Base-by-base conservation (phyloP, 306 rosid genomes). In the Casuarina equisetifolia region DNA sequence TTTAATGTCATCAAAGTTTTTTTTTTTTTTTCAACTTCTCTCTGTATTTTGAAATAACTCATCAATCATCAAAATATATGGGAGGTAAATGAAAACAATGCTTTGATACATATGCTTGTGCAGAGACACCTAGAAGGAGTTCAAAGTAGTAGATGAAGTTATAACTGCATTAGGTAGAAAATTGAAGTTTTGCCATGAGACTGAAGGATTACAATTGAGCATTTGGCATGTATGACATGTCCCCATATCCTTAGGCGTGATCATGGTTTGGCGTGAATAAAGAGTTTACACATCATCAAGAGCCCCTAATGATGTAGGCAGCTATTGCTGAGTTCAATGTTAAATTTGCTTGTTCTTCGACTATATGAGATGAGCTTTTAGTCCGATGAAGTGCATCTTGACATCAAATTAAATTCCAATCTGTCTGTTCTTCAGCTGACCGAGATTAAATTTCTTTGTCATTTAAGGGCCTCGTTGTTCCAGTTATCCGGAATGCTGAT, bases 391-490 rank as follows among this genome's bases (percentile, higher is more conserved):
- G 6, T 62, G 39, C 69, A 12, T 17, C 4, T 42, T 66, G 32
- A 17, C 71, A 66, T 42, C 3, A 38, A 66, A 66, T 66, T 6
- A 39, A 17, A 40, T 42, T 7, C 42, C 50, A 3, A n/a, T 9
- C 8, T 58, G 1, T 44, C 48, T 44, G 48, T 44, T 46, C 11
- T 78, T 61, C 58, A 69, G 32, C 82, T 74, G 44, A 75, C 59
- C 17, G 36, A 4, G 10, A 32, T 48, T 17, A 39, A 70, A 45
- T 39, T 48, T 6, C 50, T 43, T 36, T 74, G 51, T 57, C 9
- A 52, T 81, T 77, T 42, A 38, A 87, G 86, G 90, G 88, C 53
- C 85, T 84, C 1, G 88, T 84, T 32, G 88, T 87, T 70, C 90
- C 86, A 13, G 90, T 82, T 43, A 81, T 82, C 64, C 86, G 88